Conservation (phyloP, 306 rosid species). For the Begonia peltatifolia region DNA sequence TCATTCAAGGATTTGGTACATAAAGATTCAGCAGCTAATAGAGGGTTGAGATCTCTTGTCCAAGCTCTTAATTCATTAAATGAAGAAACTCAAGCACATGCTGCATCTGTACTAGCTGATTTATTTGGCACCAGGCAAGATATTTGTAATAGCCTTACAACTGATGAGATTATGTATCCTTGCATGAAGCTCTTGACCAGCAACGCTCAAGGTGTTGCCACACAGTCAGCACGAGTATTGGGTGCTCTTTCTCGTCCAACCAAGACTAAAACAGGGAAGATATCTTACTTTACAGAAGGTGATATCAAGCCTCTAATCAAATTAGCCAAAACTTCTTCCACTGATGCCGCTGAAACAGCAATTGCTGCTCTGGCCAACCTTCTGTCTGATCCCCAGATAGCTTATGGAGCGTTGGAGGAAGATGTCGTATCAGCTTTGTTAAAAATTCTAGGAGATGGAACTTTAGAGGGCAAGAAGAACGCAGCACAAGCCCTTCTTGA, state of each 20-base stretch:
- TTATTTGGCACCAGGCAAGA: conserved; percentile 75
- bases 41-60: conserved; percentile 73
- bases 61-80: conserved; percentile 71
- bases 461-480: conserved; percentile 67
- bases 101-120: conserved; percentile 89
- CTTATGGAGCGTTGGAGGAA: conserved; percentile 61
- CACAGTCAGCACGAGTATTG: conserved; percentile 87
- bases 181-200: conserved; percentile 89
- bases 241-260: conserved; percentile 78
- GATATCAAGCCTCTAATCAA: conserved; percentile 72
- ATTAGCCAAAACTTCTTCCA: conserved; percentile 83
- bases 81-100: conserved; percentile 76
- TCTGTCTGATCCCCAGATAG: conserved; percentile 69
- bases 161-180: conserved; percentile 76
- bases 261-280: conserved; percentile 42
- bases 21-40: conserved; percentile 68
- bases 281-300: conserved; percentile 63
- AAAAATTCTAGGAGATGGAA: conserved; percentile 74
- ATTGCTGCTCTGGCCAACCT: conserved; percentile 92
- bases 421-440: conserved; percentile 78
- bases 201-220: conserved; percentile 75
- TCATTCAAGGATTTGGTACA: conserved; percentile 59
- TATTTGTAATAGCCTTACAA: conserved; percentile 77
- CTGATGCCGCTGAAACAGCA: conserved; percentile 85
- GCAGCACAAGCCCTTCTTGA: conserved; percentile 84